Conservation (phyloP, 2,329 filamentous ascomycete genomes). For the Microcera coccophila region DNA sequence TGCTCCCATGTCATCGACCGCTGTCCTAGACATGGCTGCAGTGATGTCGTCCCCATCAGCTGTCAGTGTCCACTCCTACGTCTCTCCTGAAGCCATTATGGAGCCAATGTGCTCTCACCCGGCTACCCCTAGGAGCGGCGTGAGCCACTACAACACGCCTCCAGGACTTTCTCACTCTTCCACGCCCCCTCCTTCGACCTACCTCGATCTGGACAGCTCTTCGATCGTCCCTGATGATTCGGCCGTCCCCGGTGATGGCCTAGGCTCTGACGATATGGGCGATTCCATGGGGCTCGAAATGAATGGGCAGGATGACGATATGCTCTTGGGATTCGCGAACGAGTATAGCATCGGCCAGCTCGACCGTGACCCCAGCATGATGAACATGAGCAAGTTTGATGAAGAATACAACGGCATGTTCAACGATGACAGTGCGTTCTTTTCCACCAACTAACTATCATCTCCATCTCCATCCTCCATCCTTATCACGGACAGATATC, state of each 20-base stretch:
- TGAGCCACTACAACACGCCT: constrained; percentile 54
- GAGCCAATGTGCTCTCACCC: constrained; percentile 37
- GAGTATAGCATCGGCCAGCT: constrained; percentile 46
- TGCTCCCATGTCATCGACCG: constrained; percentile 28
- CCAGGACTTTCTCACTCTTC: constrained; percentile 59
- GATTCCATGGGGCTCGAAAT: too few species aligned
- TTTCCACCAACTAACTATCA: too few species aligned
- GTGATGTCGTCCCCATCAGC: constrained; percentile 39
- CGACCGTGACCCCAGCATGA: constrained; percentile 45
- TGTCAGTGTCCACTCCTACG: constrained; percentile 39
- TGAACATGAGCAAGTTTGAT: constrained; percentile 52
- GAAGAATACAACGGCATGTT: constrained; percentile 55
- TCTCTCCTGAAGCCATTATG: constrained; percentile 46
- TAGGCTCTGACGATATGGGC: constrained; percentile 33
- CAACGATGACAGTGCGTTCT: constrained; percentile 51
- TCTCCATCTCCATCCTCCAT: too few species aligned
- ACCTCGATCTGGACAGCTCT: constrained; percentile 45
- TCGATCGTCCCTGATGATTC: constrained; percentile 31
- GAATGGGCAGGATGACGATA: background rate
- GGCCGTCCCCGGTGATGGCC: too few species aligned
- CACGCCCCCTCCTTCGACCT: constrained; percentile 49
- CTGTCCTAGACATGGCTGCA: constrained; percentile 33
- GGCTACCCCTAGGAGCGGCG: constrained; percentile 45
- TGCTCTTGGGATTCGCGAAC: constrained; percentile 34
- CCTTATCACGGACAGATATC: too few species aligned